Evolutionary conservation across 106 monocot species (phyloP).

Genomic region (Platanthera zijinensis): DNA sequence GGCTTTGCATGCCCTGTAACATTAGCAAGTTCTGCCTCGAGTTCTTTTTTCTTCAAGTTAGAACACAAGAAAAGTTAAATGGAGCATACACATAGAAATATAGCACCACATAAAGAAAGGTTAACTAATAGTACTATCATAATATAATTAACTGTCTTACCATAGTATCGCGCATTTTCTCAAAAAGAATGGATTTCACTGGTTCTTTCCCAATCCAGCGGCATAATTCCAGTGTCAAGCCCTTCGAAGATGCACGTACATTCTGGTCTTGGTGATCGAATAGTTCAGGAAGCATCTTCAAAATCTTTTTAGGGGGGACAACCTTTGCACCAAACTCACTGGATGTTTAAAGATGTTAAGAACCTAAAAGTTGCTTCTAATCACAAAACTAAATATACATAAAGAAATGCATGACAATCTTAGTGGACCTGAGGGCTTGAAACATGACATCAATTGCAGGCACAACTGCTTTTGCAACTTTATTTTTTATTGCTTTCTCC

Average conservation of each 20-base stretch:
- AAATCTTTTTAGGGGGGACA: constrained; percentile 83
- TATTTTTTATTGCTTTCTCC: constrained; percentile 98
- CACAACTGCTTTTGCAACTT: constrained; percentile 99
- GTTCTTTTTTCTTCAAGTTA: constrained; percentile 90
- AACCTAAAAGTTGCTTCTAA: neutral
- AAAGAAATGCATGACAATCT: neutral
- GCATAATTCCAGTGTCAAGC: constrained; percentile 91
- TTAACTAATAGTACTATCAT: neutral
- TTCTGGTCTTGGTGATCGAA: constrained; percentile 99
- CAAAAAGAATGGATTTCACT: constrained; percentile 94
- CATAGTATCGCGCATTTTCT: constrained; percentile 99
- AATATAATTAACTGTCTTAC: constrained; percentile 27
- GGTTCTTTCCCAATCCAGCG: constrained; percentile 99
- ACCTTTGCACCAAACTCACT: constrained; percentile 98
- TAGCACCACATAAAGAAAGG: neutral
- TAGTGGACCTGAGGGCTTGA: constrained; percentile 84
- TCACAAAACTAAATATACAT: neutral
- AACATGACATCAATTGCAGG: constrained; percentile 99
- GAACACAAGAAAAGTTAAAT: constrained; percentile 7
- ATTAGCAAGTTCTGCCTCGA: constrained; percentile 91
- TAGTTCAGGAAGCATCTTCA: constrained; percentile 98
- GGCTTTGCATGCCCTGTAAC: constrained; percentile 77
- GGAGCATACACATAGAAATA: neutral
- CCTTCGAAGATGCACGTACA: constrained; percentile 92
- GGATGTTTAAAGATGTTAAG: neutral